phyloP scores from a whole-genome alignment of 768 basidiomycete genomes.

The Pleurotus salmoneostramineus region DNA sequence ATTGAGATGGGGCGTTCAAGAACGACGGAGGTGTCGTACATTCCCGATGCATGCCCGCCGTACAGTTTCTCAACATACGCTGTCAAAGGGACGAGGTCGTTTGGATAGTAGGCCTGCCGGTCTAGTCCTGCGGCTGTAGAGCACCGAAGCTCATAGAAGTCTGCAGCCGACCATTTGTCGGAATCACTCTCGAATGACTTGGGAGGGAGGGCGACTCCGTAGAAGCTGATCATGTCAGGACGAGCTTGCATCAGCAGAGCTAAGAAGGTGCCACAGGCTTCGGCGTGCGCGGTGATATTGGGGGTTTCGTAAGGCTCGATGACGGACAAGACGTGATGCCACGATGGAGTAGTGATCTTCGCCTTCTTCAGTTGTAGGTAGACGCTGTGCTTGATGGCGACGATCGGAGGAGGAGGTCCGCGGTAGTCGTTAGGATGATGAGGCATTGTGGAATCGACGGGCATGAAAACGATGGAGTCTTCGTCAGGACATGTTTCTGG shows the following conservation, averaged over 20 bases:
- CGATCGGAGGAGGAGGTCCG: not conserved
- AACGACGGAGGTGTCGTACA: not conserved
- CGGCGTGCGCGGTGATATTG: not conserved
- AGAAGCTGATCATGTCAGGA: not conserved
- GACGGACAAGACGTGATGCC: not conserved
- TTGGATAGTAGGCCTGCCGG: not conserved
- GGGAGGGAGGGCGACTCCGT: not conserved
- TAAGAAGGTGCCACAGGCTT: not conserved
- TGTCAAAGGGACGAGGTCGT: not conserved
- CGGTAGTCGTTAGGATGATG: not conserved
- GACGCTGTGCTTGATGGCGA: not conserved
- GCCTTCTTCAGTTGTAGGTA: not conserved
- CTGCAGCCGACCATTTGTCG: not conserved
- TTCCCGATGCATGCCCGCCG: not conserved
- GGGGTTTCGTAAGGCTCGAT: not conserved
- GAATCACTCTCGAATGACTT: too few species aligned
- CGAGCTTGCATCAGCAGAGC: conserved; percentile 2
- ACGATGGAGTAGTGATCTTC: not conserved
- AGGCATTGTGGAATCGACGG: not conserved
- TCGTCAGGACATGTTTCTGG: too few species aligned
- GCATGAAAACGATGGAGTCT: too few species aligned
- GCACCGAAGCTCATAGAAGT: not conserved
- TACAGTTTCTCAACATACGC: not conserved
- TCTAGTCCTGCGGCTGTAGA: not conserved
- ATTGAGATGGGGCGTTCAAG: not conserved